Conservation (phyloP, 495 filamentous ascomycete genomes). For the Neurospora tetrasperma region DNA sequence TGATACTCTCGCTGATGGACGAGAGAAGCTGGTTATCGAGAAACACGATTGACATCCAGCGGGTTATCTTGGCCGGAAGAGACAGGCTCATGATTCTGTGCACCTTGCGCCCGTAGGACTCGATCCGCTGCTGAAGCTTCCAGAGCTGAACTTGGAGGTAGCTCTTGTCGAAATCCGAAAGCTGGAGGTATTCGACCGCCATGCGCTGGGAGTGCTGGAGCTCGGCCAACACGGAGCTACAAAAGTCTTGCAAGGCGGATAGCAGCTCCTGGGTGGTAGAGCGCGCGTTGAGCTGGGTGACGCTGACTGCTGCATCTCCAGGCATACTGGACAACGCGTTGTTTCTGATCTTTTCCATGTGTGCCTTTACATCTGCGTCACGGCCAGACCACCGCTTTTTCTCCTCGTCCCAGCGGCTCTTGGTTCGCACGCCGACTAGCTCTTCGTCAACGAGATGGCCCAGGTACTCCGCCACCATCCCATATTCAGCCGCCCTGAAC, state of each 20-base stretch:
- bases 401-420: background rate
- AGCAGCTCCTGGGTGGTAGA: background rate
- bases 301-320: background rate
- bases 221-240: background rate
- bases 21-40: background rate
- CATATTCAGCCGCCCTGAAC: background rate
- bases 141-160: background rate
- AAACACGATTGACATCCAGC: background rate
- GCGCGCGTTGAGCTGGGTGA: background rate
- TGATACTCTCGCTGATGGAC: background rate
- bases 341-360: background rate
- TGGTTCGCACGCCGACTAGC: background rate
- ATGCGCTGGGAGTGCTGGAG: background rate
- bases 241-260: background rate
- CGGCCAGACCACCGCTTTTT: background rate
- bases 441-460: slow-evolving; percentile 19
- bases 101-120: background rate
- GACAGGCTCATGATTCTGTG: background rate
- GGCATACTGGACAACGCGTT: slow-evolving; percentile 7
- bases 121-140: background rate
- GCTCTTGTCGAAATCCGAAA: background rate
- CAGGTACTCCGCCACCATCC: background rate
- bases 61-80: background rate
- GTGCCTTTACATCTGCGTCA: background rate
- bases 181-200: background rate